Evolutionary conservation across 2,329 filamentous ascomycete species (phyloP).

Genomic region (Raffaelea arxii): DNA sequence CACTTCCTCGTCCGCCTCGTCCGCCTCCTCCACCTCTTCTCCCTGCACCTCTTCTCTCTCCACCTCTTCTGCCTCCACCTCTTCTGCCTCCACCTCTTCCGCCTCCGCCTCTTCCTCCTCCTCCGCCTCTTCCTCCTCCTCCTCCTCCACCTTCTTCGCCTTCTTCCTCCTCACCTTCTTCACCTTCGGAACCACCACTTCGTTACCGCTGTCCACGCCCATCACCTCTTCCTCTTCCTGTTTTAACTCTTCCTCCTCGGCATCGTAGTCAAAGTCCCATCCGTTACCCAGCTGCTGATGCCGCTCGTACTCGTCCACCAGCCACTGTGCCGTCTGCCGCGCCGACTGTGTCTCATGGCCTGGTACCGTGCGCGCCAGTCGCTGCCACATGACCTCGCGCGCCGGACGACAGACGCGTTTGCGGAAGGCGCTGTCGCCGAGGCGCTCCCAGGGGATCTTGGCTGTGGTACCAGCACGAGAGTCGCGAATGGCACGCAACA

Average conservation of each 20-base stretch:
- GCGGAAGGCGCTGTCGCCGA: constrained; percentile 17
- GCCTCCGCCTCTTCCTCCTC: no score
- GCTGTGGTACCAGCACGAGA: constrained; percentile 29
- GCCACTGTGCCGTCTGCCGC: constrained; percentile 7
- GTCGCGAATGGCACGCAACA: constrained; percentile 33
- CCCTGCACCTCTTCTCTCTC: background rate
- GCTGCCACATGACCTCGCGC: constrained; percentile 13
- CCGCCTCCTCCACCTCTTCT: background rate
- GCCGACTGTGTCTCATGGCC: constrained; percentile 9
- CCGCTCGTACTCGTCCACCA: constrained; percentile 9
- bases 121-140: no score
- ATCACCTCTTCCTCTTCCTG: background rate
- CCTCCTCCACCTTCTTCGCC: no score
- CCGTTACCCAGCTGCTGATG: constrained; percentile 4
- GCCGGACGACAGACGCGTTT: constrained; percentile 9
- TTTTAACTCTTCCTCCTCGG: background rate
- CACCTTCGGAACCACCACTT: background rate
- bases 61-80: background rate
- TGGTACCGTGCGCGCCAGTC: constrained; percentile 12
- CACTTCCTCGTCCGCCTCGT: background rate
- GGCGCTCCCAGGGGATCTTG: constrained; percentile 39
- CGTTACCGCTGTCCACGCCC: background rate
- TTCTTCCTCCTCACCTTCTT: no score
- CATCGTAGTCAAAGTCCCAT: constrained; percentile 7
- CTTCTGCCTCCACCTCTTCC: background rate